Evolutionary conservation across 768 basidiomycete species (phyloP), one percentile per base, ranked within the genome.

Genomic region (Udeniomyces megalosporus): DNA sequence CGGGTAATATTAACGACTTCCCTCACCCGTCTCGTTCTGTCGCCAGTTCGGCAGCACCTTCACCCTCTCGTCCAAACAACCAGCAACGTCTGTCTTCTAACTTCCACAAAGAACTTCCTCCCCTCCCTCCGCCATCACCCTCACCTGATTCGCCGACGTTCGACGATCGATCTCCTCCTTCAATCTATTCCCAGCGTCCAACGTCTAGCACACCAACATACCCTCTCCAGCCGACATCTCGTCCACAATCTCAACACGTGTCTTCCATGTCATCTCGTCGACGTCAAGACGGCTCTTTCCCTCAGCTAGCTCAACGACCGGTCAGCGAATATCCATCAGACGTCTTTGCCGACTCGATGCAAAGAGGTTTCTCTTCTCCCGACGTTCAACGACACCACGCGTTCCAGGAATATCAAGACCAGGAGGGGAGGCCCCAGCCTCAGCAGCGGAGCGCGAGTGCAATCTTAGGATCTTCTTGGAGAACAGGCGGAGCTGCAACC

Each of bases 31-130:
- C 29, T n/a, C 24, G 38, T 15, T n/a, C 56, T 29, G 28, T 58
- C 24, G 26, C 31, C n/a, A 42, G 20, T 7, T 28, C 26, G 26
- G 14, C 31, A 0, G 2, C 46, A 24, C 47, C 46, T 10, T 34
- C 28, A 12, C 47, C 56, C 28, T 47, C 42, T 15, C 26, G 53
- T 5, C 31, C 50, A 4, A 52, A n/a, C 17, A 26, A 35, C 29
- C n/a, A 28, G 4, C 56, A 38, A 22, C 53, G 51, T 5, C 38
- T 35, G 22, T 54, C 53, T 26, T 45, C 38, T 26, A 58, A 48
- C 42, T 22, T 53, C 15, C 44, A 61, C 20, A 61, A 61, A 34
- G 60, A 61, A 4, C 52, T 61, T 4, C 60, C 60, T 32, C 60
- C 60, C 10, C 52, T 61, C 28, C 60, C 60, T 11, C 51, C 60